phyloP scores from a whole-genome alignment of 768 basidiomycete species.

The Lactarius hengduanensis region DNA sequence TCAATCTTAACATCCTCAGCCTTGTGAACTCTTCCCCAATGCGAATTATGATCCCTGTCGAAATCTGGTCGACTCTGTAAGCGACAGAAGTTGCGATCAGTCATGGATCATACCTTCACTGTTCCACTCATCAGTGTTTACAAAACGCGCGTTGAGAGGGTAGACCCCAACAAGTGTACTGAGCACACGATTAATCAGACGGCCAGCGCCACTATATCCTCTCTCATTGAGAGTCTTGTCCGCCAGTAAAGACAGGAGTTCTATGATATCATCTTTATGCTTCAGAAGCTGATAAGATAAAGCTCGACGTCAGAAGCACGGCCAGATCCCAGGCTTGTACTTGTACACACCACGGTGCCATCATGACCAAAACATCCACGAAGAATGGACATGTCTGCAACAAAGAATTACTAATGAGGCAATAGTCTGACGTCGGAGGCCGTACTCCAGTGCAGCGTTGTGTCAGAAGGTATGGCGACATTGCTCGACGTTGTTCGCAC shows the following conservation, averaged over 20 bases:
- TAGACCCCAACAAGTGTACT: slow-evolving; percentile 75
- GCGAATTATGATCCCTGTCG: slow-evolving; percentile 55
- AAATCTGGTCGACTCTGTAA: slow-evolving; percentile 46
- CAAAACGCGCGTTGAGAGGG: slow-evolving; percentile 73
- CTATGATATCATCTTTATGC: slow-evolving; percentile 63
- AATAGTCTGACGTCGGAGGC: slow-evolving; percentile 30
- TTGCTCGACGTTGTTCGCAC: slow-evolving; percentile 76
- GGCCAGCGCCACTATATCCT: slow-evolving; percentile 78
- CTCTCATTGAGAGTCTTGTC: slow-evolving; percentile 86
- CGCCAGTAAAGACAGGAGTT: slow-evolving; percentile 60
- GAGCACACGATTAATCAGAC: slow-evolving; percentile 72
- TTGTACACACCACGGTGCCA: slow-evolving; percentile 53
- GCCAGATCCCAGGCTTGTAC: slow-evolving; percentile 30
- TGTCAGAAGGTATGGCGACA: slow-evolving; percentile 75
- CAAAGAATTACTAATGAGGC: slow-evolving; percentile 2
- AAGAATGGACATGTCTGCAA: slow-evolving; percentile 72
- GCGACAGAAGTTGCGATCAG: not conserved
- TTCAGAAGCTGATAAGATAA: slow-evolving; percentile 55
- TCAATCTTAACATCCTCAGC: slow-evolving; percentile 76
- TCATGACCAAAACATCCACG: slow-evolving; percentile 80
- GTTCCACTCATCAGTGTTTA: slow-evolving; percentile 80
- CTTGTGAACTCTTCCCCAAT: slow-evolving; percentile 82
- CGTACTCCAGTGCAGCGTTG: slow-evolving; percentile 90
- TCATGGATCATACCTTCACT: slow-evolving; percentile 59
- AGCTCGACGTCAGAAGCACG: slow-evolving; percentile 11